Conservation (phyloP, 169 alveolate genomes). For the Babesia bovis region DNA sequence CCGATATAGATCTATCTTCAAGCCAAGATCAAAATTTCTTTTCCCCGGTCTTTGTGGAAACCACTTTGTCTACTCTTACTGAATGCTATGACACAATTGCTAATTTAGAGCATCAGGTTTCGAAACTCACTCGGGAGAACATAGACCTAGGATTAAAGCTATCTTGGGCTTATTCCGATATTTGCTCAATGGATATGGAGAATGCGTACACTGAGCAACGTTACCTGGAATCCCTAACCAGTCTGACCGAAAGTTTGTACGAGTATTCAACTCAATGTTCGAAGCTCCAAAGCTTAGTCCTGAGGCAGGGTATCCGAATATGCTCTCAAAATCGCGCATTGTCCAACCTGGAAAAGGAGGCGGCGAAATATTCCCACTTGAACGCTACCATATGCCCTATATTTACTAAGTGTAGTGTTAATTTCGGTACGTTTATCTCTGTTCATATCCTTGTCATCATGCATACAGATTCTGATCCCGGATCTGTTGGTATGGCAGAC, state of each 20-base stretch:
- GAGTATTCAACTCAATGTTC: slow-evolving; percentile 3
- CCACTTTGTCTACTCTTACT: slow-evolving; percentile 18
- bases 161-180: slow-evolving; percentile 26
- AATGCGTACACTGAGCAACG: slow-evolving; percentile 12
- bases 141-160: slow-evolving; percentile 22
- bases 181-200: slow-evolving; percentile 11
- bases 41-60: background rate
- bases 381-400: background rate
- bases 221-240: slow-evolving; percentile 5
- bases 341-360: slow-evolving; percentile 6
- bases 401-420: background rate
- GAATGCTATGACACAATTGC: slow-evolving; percentile 13
- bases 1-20: background rate
- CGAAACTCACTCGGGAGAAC: slow-evolving; percentile 31
- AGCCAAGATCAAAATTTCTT: background rate
- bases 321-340: background rate
- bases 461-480: slow-evolving; percentile 7
- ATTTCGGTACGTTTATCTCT: slow-evolving; percentile 25
- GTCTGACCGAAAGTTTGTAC: slow-evolving; percentile 5
- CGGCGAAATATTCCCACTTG: slow-evolving; percentile 9
- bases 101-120: slow-evolving; percentile 22
- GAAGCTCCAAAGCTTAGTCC: slow-evolving; percentile 6
- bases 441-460: background rate
- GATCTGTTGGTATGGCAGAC: background rate
- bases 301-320: slow-evolving; percentile 1